phyloP scores from a whole-genome alignment of 2,329 filamentous ascomycete genomes.

The Tolypocladium amazonense region DNA sequence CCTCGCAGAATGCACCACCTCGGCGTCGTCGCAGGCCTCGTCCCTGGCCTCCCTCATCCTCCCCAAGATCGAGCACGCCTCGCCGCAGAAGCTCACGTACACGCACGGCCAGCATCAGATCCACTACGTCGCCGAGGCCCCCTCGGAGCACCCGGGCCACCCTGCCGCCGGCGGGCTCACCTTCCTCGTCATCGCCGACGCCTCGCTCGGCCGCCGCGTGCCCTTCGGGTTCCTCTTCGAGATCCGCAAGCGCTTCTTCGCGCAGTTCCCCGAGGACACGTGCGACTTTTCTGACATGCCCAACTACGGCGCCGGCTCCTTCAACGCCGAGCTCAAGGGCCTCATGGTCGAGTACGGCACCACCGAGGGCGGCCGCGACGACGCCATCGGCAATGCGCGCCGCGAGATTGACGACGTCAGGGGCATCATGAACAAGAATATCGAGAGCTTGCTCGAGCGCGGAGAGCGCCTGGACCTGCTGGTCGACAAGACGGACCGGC shows the following conservation, averaged over 20 bases:
- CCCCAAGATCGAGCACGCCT: constrained; percentile 78
- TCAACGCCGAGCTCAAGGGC: constrained; percentile 67
- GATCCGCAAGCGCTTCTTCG: constrained; percentile 79
- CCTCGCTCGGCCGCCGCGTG: constrained; percentile 72
- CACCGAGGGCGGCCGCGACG: constrained; percentile 61
- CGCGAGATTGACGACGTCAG: constrained; percentile 86
- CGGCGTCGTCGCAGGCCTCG: constrained; percentile 71
- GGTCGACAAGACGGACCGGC: constrained; percentile 89
- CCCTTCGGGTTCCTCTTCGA: constrained; percentile 89
- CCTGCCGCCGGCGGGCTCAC: constrained; percentile 71
- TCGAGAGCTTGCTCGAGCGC: constrained; percentile 77
- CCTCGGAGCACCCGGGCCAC: constrained; percentile 49
- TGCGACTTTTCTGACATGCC: constrained; percentile 71
- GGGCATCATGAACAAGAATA: constrained; percentile 93
- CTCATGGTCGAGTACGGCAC: constrained; percentile 81
- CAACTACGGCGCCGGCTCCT: constrained; percentile 80
- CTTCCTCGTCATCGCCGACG: constrained; percentile 81
- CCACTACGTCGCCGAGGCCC: constrained; percentile 85
- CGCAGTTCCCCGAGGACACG: constrained; percentile 46
- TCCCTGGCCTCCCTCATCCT: constrained; percentile 89
- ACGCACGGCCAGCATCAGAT: constrained; percentile 87
- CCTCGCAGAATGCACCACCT: constrained; percentile 82
- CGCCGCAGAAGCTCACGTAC: constrained; percentile 83
- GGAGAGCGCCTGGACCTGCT: constrained; percentile 89
- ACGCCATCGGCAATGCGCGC: constrained; percentile 75